Percentiles rank a stretch among this genome's conserved stretches.
Evolutionary conservation across 108 stramenopile genomes (phyloP).

Genomic region (Nannochloropsis granulata): DNA sequence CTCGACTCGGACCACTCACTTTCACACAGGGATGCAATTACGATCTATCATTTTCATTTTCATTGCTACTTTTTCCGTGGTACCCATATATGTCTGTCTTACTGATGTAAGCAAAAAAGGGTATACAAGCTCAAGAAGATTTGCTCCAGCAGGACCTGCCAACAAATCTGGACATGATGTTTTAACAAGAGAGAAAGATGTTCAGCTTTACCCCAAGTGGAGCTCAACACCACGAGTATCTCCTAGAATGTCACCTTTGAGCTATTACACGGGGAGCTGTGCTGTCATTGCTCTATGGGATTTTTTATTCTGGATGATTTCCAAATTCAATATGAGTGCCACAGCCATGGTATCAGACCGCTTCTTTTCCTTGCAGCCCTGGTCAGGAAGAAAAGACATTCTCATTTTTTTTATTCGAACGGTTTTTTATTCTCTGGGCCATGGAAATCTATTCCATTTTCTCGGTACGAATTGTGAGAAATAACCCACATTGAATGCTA

Average conservation of each 20-base stretch:
- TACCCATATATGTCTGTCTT: too few species aligned
- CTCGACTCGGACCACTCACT: too few species aligned
- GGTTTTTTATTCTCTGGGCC: not conserved
- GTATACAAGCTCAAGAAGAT: too few species aligned
- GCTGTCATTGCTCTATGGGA: not conserved
- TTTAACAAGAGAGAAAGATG: too few species aligned
- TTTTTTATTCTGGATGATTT: not conserved
- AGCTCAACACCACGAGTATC: not conserved
- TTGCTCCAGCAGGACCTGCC: too few species aligned
- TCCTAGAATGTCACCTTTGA: not conserved
- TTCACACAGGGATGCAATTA: too few species aligned
- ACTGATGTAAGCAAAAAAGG: too few species aligned
- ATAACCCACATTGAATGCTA: too few species aligned
- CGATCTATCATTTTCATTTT: too few species aligned
- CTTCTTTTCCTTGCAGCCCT: not conserved
- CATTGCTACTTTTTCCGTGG: too few species aligned
- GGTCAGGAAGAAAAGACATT: not conserved
- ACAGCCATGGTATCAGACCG: not conserved
- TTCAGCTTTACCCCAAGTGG: too few species aligned
- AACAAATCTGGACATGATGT: too few species aligned
- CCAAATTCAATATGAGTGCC: not conserved
- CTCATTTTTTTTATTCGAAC: not conserved
- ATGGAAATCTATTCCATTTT: not conserved
- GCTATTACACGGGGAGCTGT: not conserved
- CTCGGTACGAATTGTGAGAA: not conserved